These are phyloP conservation scores for Penicillium sp. DNA, from an alignment of 2,329 filamentous ascomycete species.

Conservation along the genomic window DNA sequence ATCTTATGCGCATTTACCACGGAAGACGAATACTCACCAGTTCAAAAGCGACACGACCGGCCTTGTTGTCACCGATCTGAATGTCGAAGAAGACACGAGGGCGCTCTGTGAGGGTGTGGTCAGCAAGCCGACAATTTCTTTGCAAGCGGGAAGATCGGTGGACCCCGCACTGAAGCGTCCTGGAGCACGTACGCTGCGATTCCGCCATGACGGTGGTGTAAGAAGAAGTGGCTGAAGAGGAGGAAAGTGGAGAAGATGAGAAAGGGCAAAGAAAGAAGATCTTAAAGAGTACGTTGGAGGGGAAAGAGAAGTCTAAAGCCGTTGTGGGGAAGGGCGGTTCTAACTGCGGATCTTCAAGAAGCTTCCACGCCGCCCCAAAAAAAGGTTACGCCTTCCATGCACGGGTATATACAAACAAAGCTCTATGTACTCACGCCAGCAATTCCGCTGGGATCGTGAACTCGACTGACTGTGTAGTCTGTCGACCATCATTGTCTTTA, in stretches of 20 bases:
- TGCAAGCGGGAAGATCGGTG: conserved; percentile 15
- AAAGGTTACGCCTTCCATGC: conserved; percentile 4
- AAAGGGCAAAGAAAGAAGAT: conserved; percentile 6
- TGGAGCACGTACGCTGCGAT: conserved; percentile 30
- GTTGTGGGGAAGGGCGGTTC: conserved; percentile 15
- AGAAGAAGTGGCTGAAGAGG: conserved; percentile 1
- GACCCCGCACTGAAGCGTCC: conserved; percentile 28
- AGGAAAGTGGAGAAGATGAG: conserved; percentile 4
- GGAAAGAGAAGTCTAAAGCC: conserved; percentile 10
- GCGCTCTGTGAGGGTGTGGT: conserved; percentile 50
- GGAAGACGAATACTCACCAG: conserved; percentile 55
- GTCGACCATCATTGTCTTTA: conserved; percentile 7
- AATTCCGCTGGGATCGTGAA: conserved; percentile 28
- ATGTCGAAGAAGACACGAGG: conserved; percentile 93
- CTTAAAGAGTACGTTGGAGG: conserved; percentile 1
- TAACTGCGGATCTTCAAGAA: conserved; percentile 37
- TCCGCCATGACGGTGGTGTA: conserved; percentile 33
- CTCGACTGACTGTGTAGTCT: conserved; percentile 19
- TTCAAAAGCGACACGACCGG: conserved; percentile 82
- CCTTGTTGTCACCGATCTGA: conserved; percentile 68
- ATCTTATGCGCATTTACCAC: not conserved
- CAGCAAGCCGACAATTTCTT: conserved; percentile 14
- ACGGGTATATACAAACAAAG: conserved; percentile 5
- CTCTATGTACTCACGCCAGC: conserved; percentile 11
- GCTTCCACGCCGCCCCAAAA: conserved; percentile 36